These are phyloP conservation scores for Litchi chinensis DNA, from an alignment of 345 rosid species.

Conservation along the genomic window DNA sequence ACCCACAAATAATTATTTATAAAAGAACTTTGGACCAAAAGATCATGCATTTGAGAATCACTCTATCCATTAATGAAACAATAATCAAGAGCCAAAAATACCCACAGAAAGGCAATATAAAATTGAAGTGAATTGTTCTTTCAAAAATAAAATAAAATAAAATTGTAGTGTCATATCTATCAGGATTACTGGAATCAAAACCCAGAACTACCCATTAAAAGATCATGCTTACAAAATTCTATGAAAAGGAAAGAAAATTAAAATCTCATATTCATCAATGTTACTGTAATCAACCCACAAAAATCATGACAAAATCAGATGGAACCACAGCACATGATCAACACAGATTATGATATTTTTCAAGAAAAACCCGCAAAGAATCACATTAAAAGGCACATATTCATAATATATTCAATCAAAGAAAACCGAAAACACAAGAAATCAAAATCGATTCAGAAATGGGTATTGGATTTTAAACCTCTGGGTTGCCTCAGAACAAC, in stretches of 20 bases:
- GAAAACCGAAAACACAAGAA: not conserved
- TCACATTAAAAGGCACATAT: not conserved
- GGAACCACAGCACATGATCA: not conserved
- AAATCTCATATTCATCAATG: too few species aligned
- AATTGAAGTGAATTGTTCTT: too few species aligned
- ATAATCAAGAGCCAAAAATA: not conserved
- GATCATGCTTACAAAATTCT: not conserved
- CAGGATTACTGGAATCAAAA: not conserved
- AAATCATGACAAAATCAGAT: not conserved
- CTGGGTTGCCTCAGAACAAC: conserved; percentile 7
- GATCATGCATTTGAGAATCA: too few species aligned
- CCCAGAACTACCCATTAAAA: not conserved
- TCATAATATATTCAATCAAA: not conserved
- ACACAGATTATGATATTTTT: too few species aligned
- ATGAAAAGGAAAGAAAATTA: too few species aligned
- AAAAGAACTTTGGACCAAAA: too few species aligned
- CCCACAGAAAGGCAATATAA: too few species aligned
- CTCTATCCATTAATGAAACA: not conserved
- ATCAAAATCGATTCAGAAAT: not conserved
- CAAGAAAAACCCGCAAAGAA: not conserved
- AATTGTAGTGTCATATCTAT: not conserved
- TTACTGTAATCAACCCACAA: not conserved
- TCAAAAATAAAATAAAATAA: too few species aligned
- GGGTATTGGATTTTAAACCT: conserved; percentile 2
- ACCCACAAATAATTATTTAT: not conserved